These are phyloP conservation scores for Leptoxyphium fumago DNA, from an alignment of 2,329 filamentous ascomycete species.

Conservation along the genomic window DNA sequence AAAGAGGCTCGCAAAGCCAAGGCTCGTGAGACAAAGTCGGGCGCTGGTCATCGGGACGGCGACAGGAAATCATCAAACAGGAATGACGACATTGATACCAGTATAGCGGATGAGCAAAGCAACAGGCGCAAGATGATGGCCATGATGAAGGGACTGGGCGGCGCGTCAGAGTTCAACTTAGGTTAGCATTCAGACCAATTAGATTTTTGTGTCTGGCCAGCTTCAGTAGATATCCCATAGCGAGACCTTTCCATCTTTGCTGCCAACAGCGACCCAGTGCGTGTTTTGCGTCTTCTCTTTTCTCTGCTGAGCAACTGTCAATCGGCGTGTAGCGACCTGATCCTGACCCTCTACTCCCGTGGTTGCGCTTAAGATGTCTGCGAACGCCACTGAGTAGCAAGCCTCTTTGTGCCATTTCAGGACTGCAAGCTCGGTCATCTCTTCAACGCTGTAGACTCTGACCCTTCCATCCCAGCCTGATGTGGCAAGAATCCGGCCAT, in stretches of 20 bases:
- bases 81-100: conserved; percentile 15
- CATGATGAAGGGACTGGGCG: conserved; percentile 38
- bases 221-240: conserved; percentile 76
- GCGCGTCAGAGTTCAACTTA: conserved; percentile 45
- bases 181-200: conserved; percentile 19
- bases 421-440: conserved; percentile 72
- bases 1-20: conserved; percentile 27
- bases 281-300: conserved; percentile 46
- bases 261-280: conserved; percentile 82
- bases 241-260: conserved; percentile 90
- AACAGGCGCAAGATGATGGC: conserved; percentile 39
- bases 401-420: conserved; percentile 89
- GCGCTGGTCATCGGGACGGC: conserved; percentile 16
- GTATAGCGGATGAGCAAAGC: conserved; percentile 25
- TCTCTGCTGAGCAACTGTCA: conserved; percentile 21
- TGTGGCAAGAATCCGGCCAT: conserved; percentile 72
- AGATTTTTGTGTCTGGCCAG: conserved; percentile 13
- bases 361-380: conserved; percentile 19
- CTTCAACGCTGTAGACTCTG: conserved; percentile 53
- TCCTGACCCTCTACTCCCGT: neutral
- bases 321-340: conserved; percentile 3
- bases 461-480: conserved; percentile 82
- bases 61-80: conserved; percentile 15
- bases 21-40: conserved; percentile 15
- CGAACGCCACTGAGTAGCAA: conserved; percentile 70